These are phyloP conservation scores for Microthlaspi erraticum DNA, from an alignment of 345 rosid genomes.

Conservation along the genomic window DNA sequence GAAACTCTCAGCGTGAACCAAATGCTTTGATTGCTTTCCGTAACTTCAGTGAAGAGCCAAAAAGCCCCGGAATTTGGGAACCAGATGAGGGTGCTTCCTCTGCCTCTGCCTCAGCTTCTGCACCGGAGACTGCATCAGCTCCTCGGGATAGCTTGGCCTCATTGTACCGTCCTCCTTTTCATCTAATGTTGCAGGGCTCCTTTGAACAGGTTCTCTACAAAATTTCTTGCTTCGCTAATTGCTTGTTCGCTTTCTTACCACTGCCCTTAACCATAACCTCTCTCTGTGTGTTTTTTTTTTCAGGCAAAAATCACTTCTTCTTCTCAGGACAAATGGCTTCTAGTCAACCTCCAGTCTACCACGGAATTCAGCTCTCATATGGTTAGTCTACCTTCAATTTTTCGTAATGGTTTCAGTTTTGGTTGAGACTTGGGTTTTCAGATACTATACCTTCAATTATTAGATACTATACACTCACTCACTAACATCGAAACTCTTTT, in stretches of 20 bases:
- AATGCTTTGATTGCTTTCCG: constrained; percentile 84
- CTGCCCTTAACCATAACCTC: constrained; percentile 26
- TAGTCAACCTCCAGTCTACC: constrained; percentile 89
- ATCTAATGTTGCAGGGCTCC: constrained; percentile 82
- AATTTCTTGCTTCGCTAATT: background rate
- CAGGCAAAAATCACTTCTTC: constrained; percentile 86
- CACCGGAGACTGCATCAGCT: constrained; percentile 38
- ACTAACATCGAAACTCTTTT: constrained; percentile 19
- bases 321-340: constrained; percentile 90
- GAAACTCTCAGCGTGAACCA: constrained; percentile 54
- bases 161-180: constrained; percentile 91
- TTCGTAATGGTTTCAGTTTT: background rate
- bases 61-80: constrained; percentile 77
- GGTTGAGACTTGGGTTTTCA: background rate
- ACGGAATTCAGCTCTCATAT: constrained; percentile 96
- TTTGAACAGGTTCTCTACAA: constrained; percentile 74
- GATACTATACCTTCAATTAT: constrained; percentile 5
- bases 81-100: constrained; percentile 54
- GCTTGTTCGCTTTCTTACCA: constrained; percentile 9
- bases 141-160: constrained; percentile 94
- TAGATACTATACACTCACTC: background rate
- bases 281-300: constrained; percentile 27
- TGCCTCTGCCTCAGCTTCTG: constrained; percentile 34
- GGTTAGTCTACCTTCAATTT: constrained; percentile 29
- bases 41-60: constrained; percentile 89